These are phyloP conservation scores for Ramaria rubella DNA, from an alignment of 768 basidiomycete species.

Conservation along the genomic window DNA sequence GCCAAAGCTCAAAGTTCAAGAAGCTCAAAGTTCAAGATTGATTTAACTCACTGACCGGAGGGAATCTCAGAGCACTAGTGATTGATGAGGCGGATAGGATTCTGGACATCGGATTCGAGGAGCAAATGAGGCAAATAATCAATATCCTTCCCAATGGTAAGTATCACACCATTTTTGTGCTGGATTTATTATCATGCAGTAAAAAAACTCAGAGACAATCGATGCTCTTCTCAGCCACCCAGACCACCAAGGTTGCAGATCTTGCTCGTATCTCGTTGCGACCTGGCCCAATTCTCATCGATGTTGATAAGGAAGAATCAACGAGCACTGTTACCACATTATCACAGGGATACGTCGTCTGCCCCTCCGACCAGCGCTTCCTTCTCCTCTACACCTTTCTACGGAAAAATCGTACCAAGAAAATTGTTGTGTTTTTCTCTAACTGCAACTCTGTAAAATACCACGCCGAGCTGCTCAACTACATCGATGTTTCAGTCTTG, in stretches of 20 bases:
- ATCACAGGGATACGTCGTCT: slow-evolving; percentile 98
- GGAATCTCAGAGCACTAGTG: slow-evolving; percentile 90
- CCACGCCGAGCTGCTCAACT: slow-evolving; percentile 91
- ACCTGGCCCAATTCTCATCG: slow-evolving; percentile 89
- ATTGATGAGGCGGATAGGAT: slow-evolving; percentile 98
- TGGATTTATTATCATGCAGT: background rate
- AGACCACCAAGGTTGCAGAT: slow-evolving; percentile 97
- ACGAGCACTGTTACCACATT: slow-evolving; percentile 91
- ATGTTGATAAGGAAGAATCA: slow-evolving; percentile 83
- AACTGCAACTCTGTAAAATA: slow-evolving; percentile 97
- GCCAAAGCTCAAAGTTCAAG: no score
- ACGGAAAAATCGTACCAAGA: slow-evolving; percentile 95
- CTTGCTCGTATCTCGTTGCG: slow-evolving; percentile 95
- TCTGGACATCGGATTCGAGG: slow-evolving; percentile 97
- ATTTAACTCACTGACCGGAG: no score
- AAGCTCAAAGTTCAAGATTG: no score
- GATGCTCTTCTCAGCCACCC: slow-evolving; percentile 98
- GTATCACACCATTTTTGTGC: slow-evolving; percentile 17
- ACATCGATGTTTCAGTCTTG: slow-evolving; percentile 95
- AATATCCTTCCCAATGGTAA: slow-evolving; percentile 82
- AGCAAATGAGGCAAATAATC: slow-evolving; percentile 98
- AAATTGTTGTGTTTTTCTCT: slow-evolving; percentile 97
- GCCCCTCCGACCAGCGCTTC: slow-evolving; percentile 93
- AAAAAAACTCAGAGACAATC: slow-evolving; percentile 82
- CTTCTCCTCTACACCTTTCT: slow-evolving; percentile 97